Conservation (phyloP, 352 stramenopile species). For the Globisporangium recalcitrans region DNA sequence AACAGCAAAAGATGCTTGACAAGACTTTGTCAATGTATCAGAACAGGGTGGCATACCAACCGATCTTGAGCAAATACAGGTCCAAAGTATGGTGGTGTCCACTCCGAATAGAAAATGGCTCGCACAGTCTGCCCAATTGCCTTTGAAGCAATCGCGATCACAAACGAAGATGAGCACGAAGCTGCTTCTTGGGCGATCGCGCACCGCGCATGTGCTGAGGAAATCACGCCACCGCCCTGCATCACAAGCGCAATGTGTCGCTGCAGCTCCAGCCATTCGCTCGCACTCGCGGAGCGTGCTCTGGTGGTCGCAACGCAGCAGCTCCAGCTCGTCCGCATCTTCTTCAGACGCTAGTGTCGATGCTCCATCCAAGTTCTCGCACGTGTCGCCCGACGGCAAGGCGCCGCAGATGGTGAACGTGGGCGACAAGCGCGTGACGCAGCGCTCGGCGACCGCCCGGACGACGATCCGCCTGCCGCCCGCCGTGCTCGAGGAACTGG, state of each 20-base stretch:
- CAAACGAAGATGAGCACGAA: background rate
- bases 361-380: conserved; percentile 38
- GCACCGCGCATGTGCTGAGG: background rate
- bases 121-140: background rate
- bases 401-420: conserved; percentile 90
- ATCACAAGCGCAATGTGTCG: background rate
- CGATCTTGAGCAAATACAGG: background rate
- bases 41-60: background rate
- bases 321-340: background rate
- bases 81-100: background rate
- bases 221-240: background rate
- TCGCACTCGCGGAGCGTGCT: background rate
- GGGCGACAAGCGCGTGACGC: conserved; percentile 75
- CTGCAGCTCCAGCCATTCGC: background rate
- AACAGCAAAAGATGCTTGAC: too few species aligned
- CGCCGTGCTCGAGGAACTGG: conserved; percentile 71
- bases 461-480: conserved; percentile 85
- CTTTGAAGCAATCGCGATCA: background rate
- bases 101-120: background rate
- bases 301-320: background rate
- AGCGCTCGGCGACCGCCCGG: conserved; percentile 75
- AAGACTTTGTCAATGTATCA: background rate
- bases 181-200: background rate
- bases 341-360: conserved; percentile 9
- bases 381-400: conserved; percentile 39